A percentile compares a stretch with the other conserved stretches of the same genome.
Conservation (phyloP, 140 eudicot genomes). For the Erigeron philadelphicus region DNA sequence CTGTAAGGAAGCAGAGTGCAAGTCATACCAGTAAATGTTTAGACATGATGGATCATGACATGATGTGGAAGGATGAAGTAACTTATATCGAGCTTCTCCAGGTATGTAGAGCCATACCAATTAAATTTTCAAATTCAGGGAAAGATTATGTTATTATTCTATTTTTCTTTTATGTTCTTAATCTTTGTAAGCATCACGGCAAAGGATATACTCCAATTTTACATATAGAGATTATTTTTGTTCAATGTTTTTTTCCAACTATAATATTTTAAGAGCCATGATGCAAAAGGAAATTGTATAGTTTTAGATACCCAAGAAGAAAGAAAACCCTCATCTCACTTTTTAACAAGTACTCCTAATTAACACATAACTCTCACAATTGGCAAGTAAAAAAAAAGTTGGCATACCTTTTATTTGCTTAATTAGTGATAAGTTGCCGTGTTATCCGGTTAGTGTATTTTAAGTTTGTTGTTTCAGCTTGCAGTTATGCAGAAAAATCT, state of each 20-base stretch:
- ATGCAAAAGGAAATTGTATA: constrained; percentile 5
- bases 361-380: background rate
- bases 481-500: constrained; percentile 87
- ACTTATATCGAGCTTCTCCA: constrained; percentile 73
- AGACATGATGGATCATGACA: constrained; percentile 62
- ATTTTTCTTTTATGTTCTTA: background rate
- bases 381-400: background rate
- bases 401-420: background rate
- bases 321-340: constrained; percentile 1
- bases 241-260: too few species aligned
- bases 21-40: constrained; percentile 55
- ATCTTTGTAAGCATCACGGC: constrained; percentile 6
- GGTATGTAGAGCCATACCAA: constrained; percentile 42
- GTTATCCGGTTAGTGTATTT: constrained; percentile 25
- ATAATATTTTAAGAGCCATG: too few species aligned
- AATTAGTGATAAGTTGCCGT: constrained; percentile 10
- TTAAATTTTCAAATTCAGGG: background rate
- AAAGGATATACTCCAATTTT: background rate
- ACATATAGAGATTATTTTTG: background rate
- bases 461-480: constrained; percentile 61
- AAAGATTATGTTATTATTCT: background rate
- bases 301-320: background rate
- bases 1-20: constrained; percentile 29
- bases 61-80: constrained; percentile 65
- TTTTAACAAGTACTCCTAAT: background rate